phyloP scores from a whole-genome alignment of 441 rosid genomes.

The Corymbia calophylla region DNA sequence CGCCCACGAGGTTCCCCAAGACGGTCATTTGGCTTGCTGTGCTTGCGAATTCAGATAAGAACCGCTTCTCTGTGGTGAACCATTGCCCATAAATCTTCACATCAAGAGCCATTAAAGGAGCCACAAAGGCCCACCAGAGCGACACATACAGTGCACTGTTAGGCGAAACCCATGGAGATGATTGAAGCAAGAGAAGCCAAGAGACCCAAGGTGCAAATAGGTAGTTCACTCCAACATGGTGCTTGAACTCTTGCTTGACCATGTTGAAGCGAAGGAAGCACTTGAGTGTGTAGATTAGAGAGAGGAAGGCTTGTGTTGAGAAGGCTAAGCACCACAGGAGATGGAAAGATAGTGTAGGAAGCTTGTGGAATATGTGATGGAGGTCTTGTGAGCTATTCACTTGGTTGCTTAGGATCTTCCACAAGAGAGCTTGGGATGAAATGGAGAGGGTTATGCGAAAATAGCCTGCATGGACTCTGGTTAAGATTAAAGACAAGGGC shows the following conservation, averaged over 20 bases:
- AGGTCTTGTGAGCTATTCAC: conserved; percentile 2
- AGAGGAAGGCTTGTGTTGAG: conserved; percentile 9
- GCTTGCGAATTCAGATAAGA: conserved; percentile 45
- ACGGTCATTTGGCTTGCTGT: conserved; percentile 61
- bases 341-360: conserved; percentile 16
- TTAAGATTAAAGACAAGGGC: conserved; percentile 19
- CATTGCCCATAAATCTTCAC: conserved; percentile 67
- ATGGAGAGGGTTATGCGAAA: conserved; percentile 35
- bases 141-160: conserved; percentile 1
- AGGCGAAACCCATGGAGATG: conserved; percentile 24
- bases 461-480: conserved; percentile 34
- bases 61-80: conserved; percentile 59
- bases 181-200: conserved; percentile 57
- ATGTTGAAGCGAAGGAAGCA: conserved; percentile 19
- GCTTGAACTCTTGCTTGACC: conserved; percentile 34
- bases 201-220: conserved; percentile 53
- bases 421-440: conserved; percentile 30
- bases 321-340: conserved; percentile 27
- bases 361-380: conserved; percentile 1
- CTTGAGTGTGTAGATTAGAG: conserved; percentile 16
- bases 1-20: conserved; percentile 52
- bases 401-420: conserved; percentile 31
- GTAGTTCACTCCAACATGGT: conserved; percentile 53
- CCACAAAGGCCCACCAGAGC: conserved; percentile 36
- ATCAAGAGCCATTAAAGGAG: conserved; percentile 46